Conservation (phyloP, 345 rosid genomes). For the Trapa bicornis region DNA sequence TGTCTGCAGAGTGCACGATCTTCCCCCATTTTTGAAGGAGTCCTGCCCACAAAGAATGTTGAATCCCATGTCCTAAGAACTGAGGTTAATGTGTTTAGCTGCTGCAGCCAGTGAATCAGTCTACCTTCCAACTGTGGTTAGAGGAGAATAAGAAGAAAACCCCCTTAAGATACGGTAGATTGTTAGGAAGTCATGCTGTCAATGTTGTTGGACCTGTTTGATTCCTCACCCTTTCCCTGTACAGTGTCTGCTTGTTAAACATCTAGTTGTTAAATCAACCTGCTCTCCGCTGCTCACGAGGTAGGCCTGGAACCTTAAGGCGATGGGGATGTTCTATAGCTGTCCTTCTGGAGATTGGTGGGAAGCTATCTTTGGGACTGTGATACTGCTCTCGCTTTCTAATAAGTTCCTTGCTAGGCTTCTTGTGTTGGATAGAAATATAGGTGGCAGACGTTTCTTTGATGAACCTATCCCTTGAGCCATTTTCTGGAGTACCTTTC, state of each 20-base stretch:
- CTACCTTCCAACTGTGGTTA: conserved; percentile 2
- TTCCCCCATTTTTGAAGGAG: not conserved
- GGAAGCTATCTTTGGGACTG: conserved; percentile 18
- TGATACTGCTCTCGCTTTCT: conserved; percentile 19
- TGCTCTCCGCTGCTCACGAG: conserved; percentile 22
- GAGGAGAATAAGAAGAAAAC: conserved; percentile 12
- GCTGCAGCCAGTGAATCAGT: not conserved
- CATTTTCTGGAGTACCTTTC: conserved; percentile 19
- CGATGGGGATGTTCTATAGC: conserved; percentile 35
- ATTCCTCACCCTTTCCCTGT: conserved; percentile 8
- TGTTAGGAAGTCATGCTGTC: conserved; percentile 39
- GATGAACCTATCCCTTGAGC: conserved; percentile 18
- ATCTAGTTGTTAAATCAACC: conserved; percentile 5
- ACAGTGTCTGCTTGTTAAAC: conserved; percentile 3
- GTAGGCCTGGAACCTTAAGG: conserved; percentile 49
- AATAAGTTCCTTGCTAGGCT: conserved; percentile 19
- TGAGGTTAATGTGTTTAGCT: not conserved
- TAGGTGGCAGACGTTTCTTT: conserved; percentile 28
- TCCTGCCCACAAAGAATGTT: not conserved
- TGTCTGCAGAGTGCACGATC: not conserved
- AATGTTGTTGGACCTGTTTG: conserved; percentile 11
- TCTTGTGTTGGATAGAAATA: conserved; percentile 39
- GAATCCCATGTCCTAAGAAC: conserved; percentile 1
- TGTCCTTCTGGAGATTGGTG: conserved; percentile 23
- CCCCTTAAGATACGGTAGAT: conserved; percentile 26